These are phyloP conservation scores for Sporothrix euskadiensis DNA, from an alignment of 2,329 filamentous ascomycete genomes.

Conservation along the genomic window DNA sequence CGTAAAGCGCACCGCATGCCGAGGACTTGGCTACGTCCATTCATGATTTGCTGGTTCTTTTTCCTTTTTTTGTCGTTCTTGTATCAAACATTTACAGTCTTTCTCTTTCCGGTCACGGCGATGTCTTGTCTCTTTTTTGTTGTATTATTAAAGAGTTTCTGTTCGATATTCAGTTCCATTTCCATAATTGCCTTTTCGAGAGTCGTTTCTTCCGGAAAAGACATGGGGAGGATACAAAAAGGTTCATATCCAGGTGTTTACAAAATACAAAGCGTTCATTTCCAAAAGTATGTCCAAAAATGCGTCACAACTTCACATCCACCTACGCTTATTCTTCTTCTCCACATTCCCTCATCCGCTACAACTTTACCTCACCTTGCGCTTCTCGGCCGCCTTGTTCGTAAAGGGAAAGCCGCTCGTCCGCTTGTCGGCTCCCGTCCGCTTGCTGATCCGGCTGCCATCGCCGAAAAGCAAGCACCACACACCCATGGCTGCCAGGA, in stretches of 20 bases:
- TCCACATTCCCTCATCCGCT: neutral
- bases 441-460: slow-evolving; percentile 41
- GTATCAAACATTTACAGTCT: slow-evolving; percentile 4
- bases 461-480: slow-evolving; percentile 57
- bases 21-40: neutral
- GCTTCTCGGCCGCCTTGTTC: slow-evolving; percentile 41
- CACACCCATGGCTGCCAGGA: slow-evolving; percentile 61
- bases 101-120: neutral
- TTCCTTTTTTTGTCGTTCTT: neutral
- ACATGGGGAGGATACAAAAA: neutral
- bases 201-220: neutral
- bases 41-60: neutral
- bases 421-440: slow-evolving; percentile 46
- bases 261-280: neutral
- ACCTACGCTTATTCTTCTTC: neutral
- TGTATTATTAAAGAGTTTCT: slow-evolving; percentile 3
- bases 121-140: neutral
- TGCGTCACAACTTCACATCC: neutral
- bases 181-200: neutral
- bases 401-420: slow-evolving; percentile 46
- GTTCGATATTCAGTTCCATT: neutral
- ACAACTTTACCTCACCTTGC: slow-evolving; percentile 30
- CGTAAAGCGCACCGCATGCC: neutral
- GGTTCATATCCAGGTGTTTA: neutral
- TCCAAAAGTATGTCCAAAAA: neutral